Conservation (phyloP, 768 basidiomycete genomes). For the Xerocomellus dryophilus region DNA sequence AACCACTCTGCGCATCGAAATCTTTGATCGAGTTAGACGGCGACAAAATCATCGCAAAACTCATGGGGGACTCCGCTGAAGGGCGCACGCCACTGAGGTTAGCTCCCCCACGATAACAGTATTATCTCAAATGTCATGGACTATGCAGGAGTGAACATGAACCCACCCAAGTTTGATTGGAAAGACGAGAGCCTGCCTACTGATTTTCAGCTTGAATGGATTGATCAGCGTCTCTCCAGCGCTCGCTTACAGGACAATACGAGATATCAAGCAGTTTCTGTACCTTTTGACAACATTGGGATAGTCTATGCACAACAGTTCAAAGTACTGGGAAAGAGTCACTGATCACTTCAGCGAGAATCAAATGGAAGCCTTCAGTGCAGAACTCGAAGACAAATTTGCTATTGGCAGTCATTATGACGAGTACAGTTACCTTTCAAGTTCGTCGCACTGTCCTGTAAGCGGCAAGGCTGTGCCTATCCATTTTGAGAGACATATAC, state of each 20-base stretch:
- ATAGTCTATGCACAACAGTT: not conserved
- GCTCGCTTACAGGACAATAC: not conserved
- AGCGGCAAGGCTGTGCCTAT: not conserved
- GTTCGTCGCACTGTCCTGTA: not conserved
- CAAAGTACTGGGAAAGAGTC: not conserved
- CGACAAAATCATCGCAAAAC: not conserved
- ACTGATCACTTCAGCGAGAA: not conserved
- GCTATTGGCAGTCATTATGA: not conserved
- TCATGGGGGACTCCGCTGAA: not conserved
- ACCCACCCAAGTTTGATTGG: not conserved
- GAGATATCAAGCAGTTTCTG: not conserved
- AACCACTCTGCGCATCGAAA: not conserved
- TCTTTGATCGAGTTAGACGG: not conserved
- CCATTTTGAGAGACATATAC: constrained; percentile 10
- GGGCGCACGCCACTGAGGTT: not conserved
- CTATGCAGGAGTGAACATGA: constrained; percentile 1
- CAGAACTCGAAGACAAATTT: not conserved
- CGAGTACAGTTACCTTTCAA: too few relatives aligned
- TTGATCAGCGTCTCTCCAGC: not conserved
- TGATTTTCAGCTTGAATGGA: not conserved
- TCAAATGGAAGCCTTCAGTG: not conserved
- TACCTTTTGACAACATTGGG: not conserved
- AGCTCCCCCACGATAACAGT: too few relatives aligned
- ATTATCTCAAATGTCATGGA: not conserved
- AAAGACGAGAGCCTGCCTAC: not conserved